Evolutionary conservation across 2,329 filamentous ascomycete species (phyloP).

Genomic region (Colletotrichum sojae): DNA sequence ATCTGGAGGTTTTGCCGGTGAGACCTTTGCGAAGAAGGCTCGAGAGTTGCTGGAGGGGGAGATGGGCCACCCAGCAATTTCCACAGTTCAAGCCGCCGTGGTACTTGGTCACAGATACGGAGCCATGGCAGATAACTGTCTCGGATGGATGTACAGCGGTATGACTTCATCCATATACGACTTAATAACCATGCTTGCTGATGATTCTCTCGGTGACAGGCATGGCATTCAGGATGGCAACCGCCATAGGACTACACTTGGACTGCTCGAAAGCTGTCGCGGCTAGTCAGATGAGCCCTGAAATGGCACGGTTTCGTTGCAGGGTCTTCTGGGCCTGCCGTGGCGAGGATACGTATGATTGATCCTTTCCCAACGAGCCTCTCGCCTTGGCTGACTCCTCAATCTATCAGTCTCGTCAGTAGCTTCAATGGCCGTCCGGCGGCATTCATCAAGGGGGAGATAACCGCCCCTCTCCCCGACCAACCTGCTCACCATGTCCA

Average conservation of each 20-base stretch:
- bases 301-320: constrained; percentile 12
- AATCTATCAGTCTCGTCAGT: constrained; percentile 11
- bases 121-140: constrained; percentile 1
- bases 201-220: neutral
- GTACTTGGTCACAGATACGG: constrained; percentile 26
- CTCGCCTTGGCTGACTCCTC: neutral
- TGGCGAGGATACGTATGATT: constrained; percentile 13
- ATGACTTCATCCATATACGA: neutral
- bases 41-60: constrained; percentile 11
- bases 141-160: constrained; percentile 36
- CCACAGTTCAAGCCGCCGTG: constrained; percentile 29
- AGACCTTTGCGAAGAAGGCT: constrained; percentile 23
- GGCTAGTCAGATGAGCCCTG: constrained; percentile 6
- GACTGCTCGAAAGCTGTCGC: constrained; percentile 26
- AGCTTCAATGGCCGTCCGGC: constrained; percentile 13
- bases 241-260: constrained; percentile 14
- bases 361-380: accelerated
- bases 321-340: constrained; percentile 36
- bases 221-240: constrained; percentile 27
- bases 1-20: constrained; percentile 10
- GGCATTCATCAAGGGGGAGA: constrained; percentile 28
- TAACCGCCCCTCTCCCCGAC: constrained; percentile 4
- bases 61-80: constrained; percentile 11
- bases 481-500: neutral
- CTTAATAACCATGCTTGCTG: neutral